These are phyloP conservation scores for Trebouxia sp. DNA, from an alignment of 139 green algal species.

Conservation along the genomic window DNA sequence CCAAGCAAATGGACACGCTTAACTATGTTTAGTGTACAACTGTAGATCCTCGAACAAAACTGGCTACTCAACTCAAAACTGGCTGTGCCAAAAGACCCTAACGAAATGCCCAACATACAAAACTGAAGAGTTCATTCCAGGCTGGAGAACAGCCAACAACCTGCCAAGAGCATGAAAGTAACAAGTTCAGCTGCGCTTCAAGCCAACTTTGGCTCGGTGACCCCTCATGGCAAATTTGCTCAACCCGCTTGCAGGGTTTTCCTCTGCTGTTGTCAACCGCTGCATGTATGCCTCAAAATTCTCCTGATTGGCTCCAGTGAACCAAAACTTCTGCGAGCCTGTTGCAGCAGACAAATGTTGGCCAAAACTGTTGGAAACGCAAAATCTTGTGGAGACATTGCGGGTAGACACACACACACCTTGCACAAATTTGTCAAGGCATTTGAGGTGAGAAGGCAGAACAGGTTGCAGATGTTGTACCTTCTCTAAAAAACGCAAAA, in stretches of 20 bases:
- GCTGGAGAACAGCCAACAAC: too few species aligned
- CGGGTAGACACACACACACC: not conserved
- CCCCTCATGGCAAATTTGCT: constrained; percentile 30
- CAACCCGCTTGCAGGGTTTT: constrained; percentile 29
- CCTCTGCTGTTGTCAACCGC: constrained; percentile 3
- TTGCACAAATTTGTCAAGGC: too few species aligned
- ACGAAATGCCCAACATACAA: too few species aligned
- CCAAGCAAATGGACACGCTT: too few species aligned
- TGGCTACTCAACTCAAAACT: too few species aligned
- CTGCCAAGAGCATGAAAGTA: too few species aligned
- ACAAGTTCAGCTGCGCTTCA: not conserved
- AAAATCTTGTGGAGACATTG: too few species aligned
- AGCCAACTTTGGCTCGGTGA: constrained; percentile 31
- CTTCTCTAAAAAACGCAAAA: constrained; percentile 37
- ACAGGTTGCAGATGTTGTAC: not conserved
- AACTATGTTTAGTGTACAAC: too few species aligned
- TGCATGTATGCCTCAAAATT: constrained; percentile 26
- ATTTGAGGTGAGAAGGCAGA: not conserved
- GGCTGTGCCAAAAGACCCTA: too few species aligned
- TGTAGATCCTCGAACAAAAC: too few species aligned
- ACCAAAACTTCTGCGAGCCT: constrained; percentile 22
- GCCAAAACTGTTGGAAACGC: too few species aligned
- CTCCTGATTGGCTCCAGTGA: constrained; percentile 20
- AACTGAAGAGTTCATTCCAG: too few species aligned
- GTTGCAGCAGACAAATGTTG: not conserved